These are phyloP conservation scores for Triticum monococcum DNA, from an alignment of 176 grass and related monocot genomes.

Conservation along the genomic window DNA sequence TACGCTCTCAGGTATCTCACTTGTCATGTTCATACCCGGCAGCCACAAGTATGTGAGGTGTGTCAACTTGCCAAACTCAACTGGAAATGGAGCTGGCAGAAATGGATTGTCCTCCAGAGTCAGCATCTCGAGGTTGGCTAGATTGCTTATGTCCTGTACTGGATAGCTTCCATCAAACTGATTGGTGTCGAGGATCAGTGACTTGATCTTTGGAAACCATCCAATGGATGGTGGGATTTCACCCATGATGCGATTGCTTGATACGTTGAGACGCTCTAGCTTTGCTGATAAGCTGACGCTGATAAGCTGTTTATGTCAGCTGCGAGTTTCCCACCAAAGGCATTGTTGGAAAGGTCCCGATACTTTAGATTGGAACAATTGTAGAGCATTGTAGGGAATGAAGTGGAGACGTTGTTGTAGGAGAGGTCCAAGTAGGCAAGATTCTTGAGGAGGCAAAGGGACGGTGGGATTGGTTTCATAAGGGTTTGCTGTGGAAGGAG, in stretches of 20 bases:
- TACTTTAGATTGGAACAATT: constrained; percentile 29
- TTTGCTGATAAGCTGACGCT: neutral
- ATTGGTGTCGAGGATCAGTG: constrained; percentile 33
- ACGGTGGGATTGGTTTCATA: constrained; percentile 17
- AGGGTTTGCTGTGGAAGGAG: neutral
- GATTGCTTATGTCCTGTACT: constrained; percentile 21
- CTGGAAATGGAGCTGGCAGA: constrained; percentile 12
- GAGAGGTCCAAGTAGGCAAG: constrained; percentile 51
- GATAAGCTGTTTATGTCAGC: constrained; percentile 36
- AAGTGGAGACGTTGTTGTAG: constrained; percentile 34
- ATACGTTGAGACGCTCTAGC: constrained; percentile 45
- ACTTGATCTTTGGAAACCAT: constrained; percentile 20
- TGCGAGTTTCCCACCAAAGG: constrained; percentile 43
- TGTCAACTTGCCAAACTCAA: constrained; percentile 42
- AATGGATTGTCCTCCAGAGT: constrained; percentile 45
- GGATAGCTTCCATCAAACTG: constrained; percentile 53
- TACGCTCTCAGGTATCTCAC: constrained; percentile 42
- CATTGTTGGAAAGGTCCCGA: constrained; percentile 51
- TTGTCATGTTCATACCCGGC: constrained; percentile 17
- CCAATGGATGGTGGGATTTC: constrained; percentile 44
- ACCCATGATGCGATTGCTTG: constrained; percentile 34
- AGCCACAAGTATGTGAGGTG: constrained; percentile 35
- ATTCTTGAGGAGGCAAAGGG: constrained; percentile 48
- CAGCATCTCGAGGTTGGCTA: constrained; percentile 22
- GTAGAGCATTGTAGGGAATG: constrained; percentile 47